These are phyloP conservation scores for Alternaria longipes DNA, from an alignment of 2,329 filamentous ascomycete genomes.

Conservation along the genomic window DNA sequence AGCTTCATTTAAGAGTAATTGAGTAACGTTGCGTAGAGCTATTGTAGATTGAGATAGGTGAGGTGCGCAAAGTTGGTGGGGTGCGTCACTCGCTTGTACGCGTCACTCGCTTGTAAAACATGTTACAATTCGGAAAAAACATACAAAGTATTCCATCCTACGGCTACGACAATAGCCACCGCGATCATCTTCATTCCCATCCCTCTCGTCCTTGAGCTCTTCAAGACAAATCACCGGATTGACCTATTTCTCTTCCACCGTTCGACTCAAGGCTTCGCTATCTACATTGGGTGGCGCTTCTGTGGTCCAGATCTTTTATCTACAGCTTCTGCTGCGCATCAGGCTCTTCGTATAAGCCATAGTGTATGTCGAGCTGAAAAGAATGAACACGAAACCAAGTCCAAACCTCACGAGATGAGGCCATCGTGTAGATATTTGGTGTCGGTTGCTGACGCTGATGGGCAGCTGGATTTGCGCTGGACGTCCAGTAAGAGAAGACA, in stretches of 20 bases:
- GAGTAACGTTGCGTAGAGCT: too few species aligned
- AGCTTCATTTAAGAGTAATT: too few species aligned
- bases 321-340: too few species aligned
- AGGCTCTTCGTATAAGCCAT: too few species aligned
- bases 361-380: rapidly evolving
- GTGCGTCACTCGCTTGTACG: too few species aligned
- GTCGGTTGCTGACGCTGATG: not conserved
- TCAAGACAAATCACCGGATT: too few species aligned
- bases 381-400: not conserved
- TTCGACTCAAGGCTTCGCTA: too few species aligned
- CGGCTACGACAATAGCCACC: rapidly evolving
- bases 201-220: rapidly evolving
- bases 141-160: too few species aligned
- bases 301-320: rapidly evolving
- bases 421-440: rapidly evolving
- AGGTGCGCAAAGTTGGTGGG: too few species aligned
- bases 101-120: too few species aligned
- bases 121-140: rapidly evolving
- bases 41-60: too few species aligned
- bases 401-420: rapidly evolving
- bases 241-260: rapidly evolving
- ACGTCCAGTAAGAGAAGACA: not conserved
- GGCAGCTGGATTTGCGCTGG: not conserved
- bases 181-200: rapidly evolving
- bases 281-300: too few species aligned